Evolutionary conservation across 331 rosid species (phyloP), one percentile per base, ranked within the genome.

Genomic region (Dryas integrifolia): DNA sequence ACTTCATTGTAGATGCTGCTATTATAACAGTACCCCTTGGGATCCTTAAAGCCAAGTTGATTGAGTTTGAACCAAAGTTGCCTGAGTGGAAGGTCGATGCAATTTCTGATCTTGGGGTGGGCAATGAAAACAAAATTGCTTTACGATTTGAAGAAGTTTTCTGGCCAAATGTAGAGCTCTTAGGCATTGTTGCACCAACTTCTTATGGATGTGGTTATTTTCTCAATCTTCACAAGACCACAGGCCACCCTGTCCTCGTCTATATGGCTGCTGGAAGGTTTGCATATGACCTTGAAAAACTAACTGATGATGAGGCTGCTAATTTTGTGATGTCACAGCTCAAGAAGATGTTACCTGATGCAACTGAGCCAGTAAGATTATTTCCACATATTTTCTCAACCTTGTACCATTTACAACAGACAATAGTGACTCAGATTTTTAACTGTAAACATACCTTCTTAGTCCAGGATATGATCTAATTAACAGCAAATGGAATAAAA

Each of bases 241-340:
- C 92, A 7, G 90, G 92, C 60, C 83, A 87, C 76, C 96, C 92
- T 1, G 73, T 89, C 70, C 96, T 89, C 38, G 90, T 87, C 63
- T 89, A 87, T 53, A 89, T 89, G 96, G 92, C 86, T 7, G 92
- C 96, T 45, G 96, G 96, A 61, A 83, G 92, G 86, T 87, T 85
- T 60, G 96, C 96, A 30, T 82, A 81, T 59, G 96, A 87, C 80
- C 83, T 89, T 18, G 96, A 89, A 78, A 77, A 84, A 68, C 84
- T 73, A 56, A 72, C 88, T 24, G 79, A 87, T 6, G 90, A 82
- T 55, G 45, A 72, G 6, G 85, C 85, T 21, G 89, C 79, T 57
- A 75, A 74, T 5, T 85, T 83, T 50, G 92, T 84, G 7, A 87
- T 85, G 82, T 67, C 52, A 58, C 92, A 89, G 72, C 96, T 89